These are phyloP conservation scores for Solanum neorickii DNA, from an alignment of 257 asterid species.

Conservation along the genomic window DNA sequence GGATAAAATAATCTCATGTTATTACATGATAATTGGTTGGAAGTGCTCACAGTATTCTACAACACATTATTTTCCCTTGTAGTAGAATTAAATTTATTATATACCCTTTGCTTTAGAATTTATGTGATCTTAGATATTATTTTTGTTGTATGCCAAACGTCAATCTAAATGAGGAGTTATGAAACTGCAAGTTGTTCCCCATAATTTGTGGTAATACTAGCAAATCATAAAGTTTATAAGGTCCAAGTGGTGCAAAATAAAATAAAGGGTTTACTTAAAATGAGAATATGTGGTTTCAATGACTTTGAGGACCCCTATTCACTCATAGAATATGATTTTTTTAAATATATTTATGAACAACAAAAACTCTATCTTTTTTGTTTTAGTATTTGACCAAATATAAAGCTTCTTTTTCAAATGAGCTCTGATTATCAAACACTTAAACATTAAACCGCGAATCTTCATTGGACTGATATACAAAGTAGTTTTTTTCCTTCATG, in stretches of 20 bases:
- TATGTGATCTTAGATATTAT: neutral
- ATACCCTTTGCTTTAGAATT: neutral
- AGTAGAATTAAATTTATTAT: neutral
- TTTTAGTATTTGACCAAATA: slow-evolving; percentile 1
- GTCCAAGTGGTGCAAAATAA: no score
- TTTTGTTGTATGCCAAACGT: neutral
- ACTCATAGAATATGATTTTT: no score
- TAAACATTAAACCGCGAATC: slow-evolving; percentile 11
- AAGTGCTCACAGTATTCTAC: neutral
- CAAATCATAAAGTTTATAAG: no score
- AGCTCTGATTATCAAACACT: slow-evolving; percentile 14
- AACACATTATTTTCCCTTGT: neutral
- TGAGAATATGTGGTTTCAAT: no score
- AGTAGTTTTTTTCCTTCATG: slow-evolving; percentile 4
- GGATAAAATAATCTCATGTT: neutral
- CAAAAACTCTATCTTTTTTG: no score
- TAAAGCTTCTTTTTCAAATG: slow-evolving; percentile 25
- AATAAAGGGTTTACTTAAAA: no score
- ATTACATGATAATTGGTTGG: neutral
- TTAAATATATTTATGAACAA: no score
- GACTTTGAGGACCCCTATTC: no score
- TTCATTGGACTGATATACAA: slow-evolving; percentile 13
- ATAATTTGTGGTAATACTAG: no score
- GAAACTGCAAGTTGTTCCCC: no score
- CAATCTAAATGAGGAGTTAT: no score